phyloP scores from a whole-genome alignment of 2,329 filamentous ascomycete species.

The Magnaporthiopsis incrustans region DNA sequence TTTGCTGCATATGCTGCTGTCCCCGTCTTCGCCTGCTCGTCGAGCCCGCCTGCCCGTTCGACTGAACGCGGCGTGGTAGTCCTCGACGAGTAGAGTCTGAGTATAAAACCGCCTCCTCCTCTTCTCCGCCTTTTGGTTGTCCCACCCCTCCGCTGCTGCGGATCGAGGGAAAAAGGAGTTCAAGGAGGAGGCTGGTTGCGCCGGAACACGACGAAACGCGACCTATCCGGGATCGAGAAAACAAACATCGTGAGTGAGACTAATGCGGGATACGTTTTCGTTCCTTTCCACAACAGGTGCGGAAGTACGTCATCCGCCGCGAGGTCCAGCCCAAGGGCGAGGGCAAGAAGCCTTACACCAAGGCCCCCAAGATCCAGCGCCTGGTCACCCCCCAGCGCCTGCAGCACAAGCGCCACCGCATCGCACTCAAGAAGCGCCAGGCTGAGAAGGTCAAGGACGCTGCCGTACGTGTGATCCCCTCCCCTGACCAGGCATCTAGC shows the following conservation, averaged over 20 bases:
- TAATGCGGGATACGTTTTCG: slow-evolving; percentile 32
- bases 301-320: slow-evolving; percentile 99
- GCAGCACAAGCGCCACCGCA: slow-evolving; percentile 98
- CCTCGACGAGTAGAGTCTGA: slow-evolving; percentile 41
- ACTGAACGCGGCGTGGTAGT: slow-evolving; percentile 24
- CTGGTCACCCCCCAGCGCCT: slow-evolving; percentile 99
- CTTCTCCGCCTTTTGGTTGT: neutral
- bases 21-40: slow-evolving; percentile 64
- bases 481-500: neutral
- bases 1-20: slow-evolving; percentile 34
- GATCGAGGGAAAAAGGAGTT: slow-evolving; percentile 11
- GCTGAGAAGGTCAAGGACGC: slow-evolving; percentile 97
- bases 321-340: slow-evolving; percentile 96
- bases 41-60: slow-evolving; percentile 18
- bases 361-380: slow-evolving; percentile 99
- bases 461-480: slow-evolving; percentile 61
- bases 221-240: neutral
- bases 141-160: slow-evolving; percentile 4
- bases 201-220: neutral
- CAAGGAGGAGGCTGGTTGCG: neutral
- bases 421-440: slow-evolving; percentile 97
- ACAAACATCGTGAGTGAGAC: slow-evolving; percentile 14
- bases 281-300: slow-evolving; percentile 56
- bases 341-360: slow-evolving; percentile 98
- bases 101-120: slow-evolving; percentile 1